Base-by-base conservation (phyloP, 495 filamentous ascomycete species). In the Opeltia flavorubescens region DNA sequence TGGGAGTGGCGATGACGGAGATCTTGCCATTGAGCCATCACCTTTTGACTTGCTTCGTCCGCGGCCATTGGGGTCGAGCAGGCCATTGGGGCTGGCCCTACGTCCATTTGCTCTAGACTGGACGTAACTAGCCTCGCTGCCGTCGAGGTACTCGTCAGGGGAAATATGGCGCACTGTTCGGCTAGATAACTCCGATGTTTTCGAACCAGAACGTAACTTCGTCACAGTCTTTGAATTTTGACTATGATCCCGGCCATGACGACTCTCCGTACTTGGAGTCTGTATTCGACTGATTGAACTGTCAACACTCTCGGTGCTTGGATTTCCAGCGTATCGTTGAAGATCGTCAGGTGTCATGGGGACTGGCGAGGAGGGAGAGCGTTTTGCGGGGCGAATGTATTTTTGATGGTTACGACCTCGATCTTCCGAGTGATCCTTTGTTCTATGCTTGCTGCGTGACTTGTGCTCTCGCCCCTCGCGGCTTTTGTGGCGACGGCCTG, bases 271-370 rank as follows among this genome's bases (percentile, higher is more conserved):
- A 5, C 12, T 30, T 33, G 53, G 49, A 17, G 53, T 49, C 18
- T 24, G 15, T 2, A 48, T 34, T 12, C 29, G 43, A 36, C 46
- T 30, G 8, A 52, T 9, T n/a, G 43, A 48, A 29, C 38, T 41
- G 13, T 68, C 61, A 7, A 63, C 61, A 36, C 60, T 69, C 6
- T 70, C 71, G 13, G 63, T 51, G 26, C 57, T 68, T 1, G 65
- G 67, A 0, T 62, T 72, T 42, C 73, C 50, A 7, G 26, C 67
- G 29, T 76, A 67, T 51, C 69, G 74, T 54, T 77, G 75, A 53
- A 84, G 53, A 49, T 91, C 85, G 53, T 94, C 84, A 0, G 86
- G 85, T 1, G 86, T 89, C 88, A 95, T 94, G 15, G 86, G 84
- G 11, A 93, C 76, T 0, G 88, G 88, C 8, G 87, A 94, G 35